Percentiles rank a stretch among this genome's conserved stretches.
Evolutionary conservation across 2,329 filamentous ascomycete species (phyloP).

Genomic region (Colletotrichum tamarilloi): DNA sequence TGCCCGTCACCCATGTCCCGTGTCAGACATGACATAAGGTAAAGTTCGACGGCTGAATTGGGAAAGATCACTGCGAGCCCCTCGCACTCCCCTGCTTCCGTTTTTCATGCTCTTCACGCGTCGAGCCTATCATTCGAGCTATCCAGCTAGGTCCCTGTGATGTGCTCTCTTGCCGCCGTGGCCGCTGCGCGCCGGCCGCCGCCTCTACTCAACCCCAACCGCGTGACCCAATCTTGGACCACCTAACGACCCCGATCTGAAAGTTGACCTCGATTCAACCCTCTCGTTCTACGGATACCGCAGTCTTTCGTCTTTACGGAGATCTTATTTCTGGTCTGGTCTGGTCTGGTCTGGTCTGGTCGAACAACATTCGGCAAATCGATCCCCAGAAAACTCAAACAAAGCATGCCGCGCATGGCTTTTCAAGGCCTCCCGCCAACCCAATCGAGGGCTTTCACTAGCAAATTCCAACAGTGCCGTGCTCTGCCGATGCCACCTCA

Average conservation of each 20-base stretch:
- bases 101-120: neutral
- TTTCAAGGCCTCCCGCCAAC: slow-evolving; percentile 8
- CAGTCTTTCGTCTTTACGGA: neutral
- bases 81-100: neutral
- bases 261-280: slow-evolving; percentile 10
- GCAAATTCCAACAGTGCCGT: neutral
- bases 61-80: neutral
- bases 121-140: too few species aligned
- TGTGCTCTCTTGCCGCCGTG: slow-evolving; percentile 19
- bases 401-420: neutral
- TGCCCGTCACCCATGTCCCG: neutral
- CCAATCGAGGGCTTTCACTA: slow-evolving; percentile 13
- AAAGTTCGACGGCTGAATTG: neutral
- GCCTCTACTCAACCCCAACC: neutral
- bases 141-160: neutral
- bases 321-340: neutral
- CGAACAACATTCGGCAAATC: slow-evolving; percentile 3
- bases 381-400: neutral
- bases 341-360: too few species aligned
- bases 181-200: neutral
- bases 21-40: neutral
- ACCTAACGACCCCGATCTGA: slow-evolving; percentile 10
- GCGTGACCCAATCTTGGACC: neutral
- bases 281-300: neutral
- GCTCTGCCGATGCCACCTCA: slow-evolving; percentile 17